Evolutionary conservation across 805 yeast species (phyloP), one percentile per base, ranked within the genome.

Genomic region (Ascoidea rubescens): DNA sequence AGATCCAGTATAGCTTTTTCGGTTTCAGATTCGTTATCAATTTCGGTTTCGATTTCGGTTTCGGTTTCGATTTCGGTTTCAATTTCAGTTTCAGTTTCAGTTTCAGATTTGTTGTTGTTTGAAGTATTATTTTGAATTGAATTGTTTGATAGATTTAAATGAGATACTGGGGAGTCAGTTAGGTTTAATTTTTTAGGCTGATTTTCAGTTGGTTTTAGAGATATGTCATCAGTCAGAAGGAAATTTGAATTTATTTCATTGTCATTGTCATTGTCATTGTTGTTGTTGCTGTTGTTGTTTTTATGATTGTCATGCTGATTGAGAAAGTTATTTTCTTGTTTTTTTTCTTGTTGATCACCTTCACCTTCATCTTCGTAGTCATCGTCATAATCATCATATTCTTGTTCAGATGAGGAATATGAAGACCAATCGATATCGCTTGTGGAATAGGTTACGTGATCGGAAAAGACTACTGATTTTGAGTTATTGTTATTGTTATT

Each of bases 381-480:
- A 30, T 54, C 51, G 14, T 49, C 50, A 21, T 21, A 21, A 21
- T 31, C 49, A 31, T 16, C 49, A 45, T 45, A 30, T 30, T 49
- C 51, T 14, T 49, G 37, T 12, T 21, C 31, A 31, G 28, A 43
- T 37, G 54, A 55, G n/a, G 43, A 37, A 37, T 37, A 37, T 10
- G 8, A 8, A 37, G 8, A 8, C 43, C 43, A 37, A 37, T 8
- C 8, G 2, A 8, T 37, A 37, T 37, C 43, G 4, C 14, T 14
- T 10, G 43, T 53, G 8, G 54, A 51, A 45, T 55, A 55, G 14
- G 46, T 46, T 6, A 55, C 42, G 12, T 33, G 48, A 3, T 55
- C 57, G 32, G 48, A 33, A 43, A 55, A 55, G 2, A 51, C 48
- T 5, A 55, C 57, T 43, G 50, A 47, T 31, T 52, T 51, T 21